phyloP scores from a whole-genome alignment of 2,329 filamentous ascomycete species.

The Aspergillus quadrilineatus region DNA sequence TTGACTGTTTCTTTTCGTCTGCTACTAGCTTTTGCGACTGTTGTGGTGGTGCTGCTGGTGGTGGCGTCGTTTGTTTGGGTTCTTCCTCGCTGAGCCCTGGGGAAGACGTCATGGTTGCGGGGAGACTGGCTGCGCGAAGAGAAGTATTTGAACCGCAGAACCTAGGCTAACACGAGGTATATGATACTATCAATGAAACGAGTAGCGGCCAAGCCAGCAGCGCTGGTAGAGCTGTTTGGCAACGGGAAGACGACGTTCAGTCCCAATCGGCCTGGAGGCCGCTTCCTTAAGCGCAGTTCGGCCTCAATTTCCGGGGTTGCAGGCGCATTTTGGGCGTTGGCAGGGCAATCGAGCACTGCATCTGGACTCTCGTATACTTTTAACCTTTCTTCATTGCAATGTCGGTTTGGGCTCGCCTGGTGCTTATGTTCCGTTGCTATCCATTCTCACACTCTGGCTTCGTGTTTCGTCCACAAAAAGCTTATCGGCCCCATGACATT shows the following conservation, averaged over 20 bases:
- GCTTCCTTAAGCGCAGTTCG: constrained; percentile 5
- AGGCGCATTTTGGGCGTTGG: not conserved
- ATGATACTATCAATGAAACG: too few species aligned
- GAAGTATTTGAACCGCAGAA: not conserved
- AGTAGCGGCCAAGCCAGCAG: constrained; percentile 13
- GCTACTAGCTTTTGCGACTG: not conserved
- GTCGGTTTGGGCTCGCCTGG: too few species aligned
- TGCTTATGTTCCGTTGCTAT: too few species aligned
- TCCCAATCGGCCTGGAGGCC: not conserved
- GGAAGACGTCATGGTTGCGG: not conserved
- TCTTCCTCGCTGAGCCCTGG: not conserved
- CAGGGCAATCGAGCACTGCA: not conserved
- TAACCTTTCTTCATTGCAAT: too few species aligned
- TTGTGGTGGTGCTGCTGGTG: too few species aligned
- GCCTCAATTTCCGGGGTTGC: not conserved
- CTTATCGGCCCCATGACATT: too few species aligned
- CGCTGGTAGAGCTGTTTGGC: too few species aligned
- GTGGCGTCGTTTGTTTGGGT: not conserved
- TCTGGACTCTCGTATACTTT: too few species aligned
- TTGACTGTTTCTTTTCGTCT: not conserved
- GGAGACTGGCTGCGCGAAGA: not conserved
- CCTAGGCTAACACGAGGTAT: too few species aligned
- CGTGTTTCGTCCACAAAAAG: too few species aligned
- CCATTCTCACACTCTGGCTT: too few species aligned
- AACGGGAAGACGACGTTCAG: too few species aligned